A percentile compares a stretch with the other conserved stretches of the same genome.
These are phyloP conservation scores for Mucor sp. DNA, from an alignment of 371 early-diverging fungal genomes.

Conservation along the genomic window DNA sequence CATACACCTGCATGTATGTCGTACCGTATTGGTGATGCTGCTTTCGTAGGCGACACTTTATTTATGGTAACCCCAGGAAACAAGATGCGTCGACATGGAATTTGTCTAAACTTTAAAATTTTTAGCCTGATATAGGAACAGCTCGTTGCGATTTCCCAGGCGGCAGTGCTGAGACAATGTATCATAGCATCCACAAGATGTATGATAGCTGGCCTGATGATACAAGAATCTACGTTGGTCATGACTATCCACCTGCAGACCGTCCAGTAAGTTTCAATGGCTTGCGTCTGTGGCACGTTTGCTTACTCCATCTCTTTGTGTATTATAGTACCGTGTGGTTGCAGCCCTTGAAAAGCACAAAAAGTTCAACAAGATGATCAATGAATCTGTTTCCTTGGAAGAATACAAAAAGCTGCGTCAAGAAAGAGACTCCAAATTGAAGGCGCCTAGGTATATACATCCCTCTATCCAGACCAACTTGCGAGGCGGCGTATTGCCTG, in stretches of 20 bases:
- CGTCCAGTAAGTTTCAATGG: constrained; percentile 28
- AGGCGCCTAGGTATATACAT: constrained; percentile 46
- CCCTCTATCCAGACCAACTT: constrained; percentile 48
- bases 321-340: constrained; percentile 34
- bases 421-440: constrained; percentile 35
- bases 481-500: constrained; percentile 27
- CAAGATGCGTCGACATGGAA: neutral
- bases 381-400: constrained; percentile 23
- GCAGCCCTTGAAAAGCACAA: constrained; percentile 35
- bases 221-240: constrained; percentile 51
- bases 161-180: constrained; percentile 46
- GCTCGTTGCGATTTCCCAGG: constrained; percentile 56
- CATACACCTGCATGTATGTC: constrained; percentile 55
- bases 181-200: constrained; percentile 44
- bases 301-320: neutral
- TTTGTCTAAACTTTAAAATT: neutral
- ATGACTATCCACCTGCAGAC: constrained; percentile 44
- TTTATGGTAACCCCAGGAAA: constrained; percentile 39
- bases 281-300: neutral
- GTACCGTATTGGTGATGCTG: constrained; percentile 49
- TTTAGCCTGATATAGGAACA: constrained; percentile 54
- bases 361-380: constrained; percentile 42
- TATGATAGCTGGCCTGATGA: constrained; percentile 44
- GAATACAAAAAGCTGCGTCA: constrained; percentile 33
- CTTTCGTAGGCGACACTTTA: constrained; percentile 50